Base-by-base conservation (phyloP, 441 rosid species). In the Francoa sonchifolia region DNA sequence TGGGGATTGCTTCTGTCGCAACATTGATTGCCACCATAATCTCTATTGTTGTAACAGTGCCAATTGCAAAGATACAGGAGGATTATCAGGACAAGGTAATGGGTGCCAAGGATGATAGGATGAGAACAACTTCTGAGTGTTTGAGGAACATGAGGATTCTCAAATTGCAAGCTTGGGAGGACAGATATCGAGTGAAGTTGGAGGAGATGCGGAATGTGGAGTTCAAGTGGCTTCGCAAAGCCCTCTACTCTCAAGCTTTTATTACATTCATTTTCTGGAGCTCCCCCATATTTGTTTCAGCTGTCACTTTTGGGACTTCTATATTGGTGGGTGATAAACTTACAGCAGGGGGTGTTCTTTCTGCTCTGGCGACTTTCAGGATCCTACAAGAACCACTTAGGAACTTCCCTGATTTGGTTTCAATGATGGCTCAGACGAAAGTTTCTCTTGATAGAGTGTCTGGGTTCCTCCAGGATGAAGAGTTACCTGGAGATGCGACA, bases 361-460 rank as follows among this genome's bases (percentile, higher is more conserved):
- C 99, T 48, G 95, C 99, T 41, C 58, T 90, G 64, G 99, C 99
- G 12, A 86, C 99, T 41, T 83, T 90, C 80, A 78, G 99, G 71
- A 83, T 90, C 59, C 79, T 90, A 47, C 99, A 86, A 64, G 99
- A 90, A 55, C 99, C 99, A 29, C 95, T 90, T 16, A 77, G 99
- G 72, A 90, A 86, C 71, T 90, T 86, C 67, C 99, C 99, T 18
- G 99, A 90, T 55, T 61, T 90, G 63, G 95, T 90, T 18, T 90
- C 99, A 29, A 90, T 90, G 99, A 90, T 86, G 94, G 96, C 99
- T 36, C 99, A 90, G 69, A 90, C 96, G 42, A 90, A 86, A 65
- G 96, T 90, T 32, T 90, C 99, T 52, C 96, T 90, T 49, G 99
- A 90, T 71, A 73, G 99, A 63, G 74, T 90, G 57, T 80, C 99